Conservation (phyloP, 352 stramenopile species). For the Pythium scleroteichum region DNA sequence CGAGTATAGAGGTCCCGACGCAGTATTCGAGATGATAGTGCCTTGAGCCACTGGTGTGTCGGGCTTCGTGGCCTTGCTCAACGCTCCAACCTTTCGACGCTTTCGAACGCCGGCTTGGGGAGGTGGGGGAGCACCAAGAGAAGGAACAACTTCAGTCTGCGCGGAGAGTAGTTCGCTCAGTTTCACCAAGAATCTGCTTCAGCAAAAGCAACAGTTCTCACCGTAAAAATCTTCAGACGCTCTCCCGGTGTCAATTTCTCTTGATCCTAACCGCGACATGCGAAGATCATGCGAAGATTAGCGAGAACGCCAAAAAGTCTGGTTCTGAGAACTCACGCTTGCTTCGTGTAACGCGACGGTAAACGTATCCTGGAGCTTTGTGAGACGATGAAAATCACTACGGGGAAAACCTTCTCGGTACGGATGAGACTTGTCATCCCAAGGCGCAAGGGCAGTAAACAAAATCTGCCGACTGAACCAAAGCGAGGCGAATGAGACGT, state of each 20-base stretch:
- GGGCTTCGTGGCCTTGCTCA: not conserved
- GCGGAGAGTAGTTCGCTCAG: not conserved
- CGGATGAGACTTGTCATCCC: conserved; percentile 10
- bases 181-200: too few species aligned
- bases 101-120: conserved; percentile 1
- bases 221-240: conserved; percentile 18
- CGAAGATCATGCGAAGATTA: too few species aligned
- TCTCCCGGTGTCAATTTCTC: conserved; percentile 10
- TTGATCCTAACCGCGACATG: conserved; percentile 9
- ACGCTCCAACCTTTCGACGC: conserved; percentile 1
- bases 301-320: not conserved
- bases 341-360: conserved; percentile 5
- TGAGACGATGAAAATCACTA: conserved; percentile 6
- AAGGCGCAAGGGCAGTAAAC: conserved; percentile 11
- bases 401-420: conserved; percentile 16
- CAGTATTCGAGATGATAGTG: too few species aligned
- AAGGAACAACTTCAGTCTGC: conserved; percentile 18
- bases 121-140: conserved; percentile 10
- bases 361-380: conserved; percentile 9
- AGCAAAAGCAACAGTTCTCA: too few species aligned
- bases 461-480: conserved; percentile 12
- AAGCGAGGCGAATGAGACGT: not conserved
- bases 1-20: too few species aligned
- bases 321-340: conserved; percentile 5
- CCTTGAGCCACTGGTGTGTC: not conserved